A percentile compares a stretch with the other conserved stretches of the same genome.
These are phyloP conservation scores for Boletus rufocinnamomeus DNA, from an alignment of 768 basidiomycete species.

Conservation along the genomic window DNA sequence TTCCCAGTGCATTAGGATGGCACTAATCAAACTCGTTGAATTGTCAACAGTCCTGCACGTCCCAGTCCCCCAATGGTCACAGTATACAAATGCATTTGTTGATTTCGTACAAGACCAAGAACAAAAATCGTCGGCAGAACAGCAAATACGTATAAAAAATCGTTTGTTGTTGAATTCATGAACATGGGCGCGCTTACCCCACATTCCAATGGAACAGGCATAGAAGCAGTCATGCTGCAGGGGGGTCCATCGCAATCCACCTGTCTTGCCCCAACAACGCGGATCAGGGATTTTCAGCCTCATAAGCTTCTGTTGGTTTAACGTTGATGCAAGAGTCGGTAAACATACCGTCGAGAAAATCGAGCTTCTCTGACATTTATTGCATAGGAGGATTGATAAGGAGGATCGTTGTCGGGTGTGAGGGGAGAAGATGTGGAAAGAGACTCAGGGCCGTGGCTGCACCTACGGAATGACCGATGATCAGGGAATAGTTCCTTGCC, in stretches of 20 bases:
- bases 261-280: neutral
- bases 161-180: no score
- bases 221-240: no score
- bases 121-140: no score
- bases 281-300: conserved; percentile 13
- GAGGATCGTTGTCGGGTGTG: conserved; percentile 16
- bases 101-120: no score
- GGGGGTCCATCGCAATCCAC: no score
- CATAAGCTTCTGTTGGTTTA: neutral
- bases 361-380: neutral
- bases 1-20: neutral
- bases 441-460: conserved; percentile 3
- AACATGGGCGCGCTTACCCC: no score
- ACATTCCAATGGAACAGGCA: no score
- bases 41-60: neutral
- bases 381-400: conserved; percentile 24
- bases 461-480: conserved; percentile 28
- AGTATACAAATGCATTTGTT: no score
- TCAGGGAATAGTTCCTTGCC: conserved; percentile 7
- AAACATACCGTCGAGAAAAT: neutral
- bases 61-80: neutral
- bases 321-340: neutral
- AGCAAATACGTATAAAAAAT: no score
- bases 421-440: conserved; percentile 9
- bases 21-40: neutral